phyloP scores from a whole-genome alignment of 495 filamentous ascomycete genomes.

The Massariosphaeria phaeospora region DNA sequence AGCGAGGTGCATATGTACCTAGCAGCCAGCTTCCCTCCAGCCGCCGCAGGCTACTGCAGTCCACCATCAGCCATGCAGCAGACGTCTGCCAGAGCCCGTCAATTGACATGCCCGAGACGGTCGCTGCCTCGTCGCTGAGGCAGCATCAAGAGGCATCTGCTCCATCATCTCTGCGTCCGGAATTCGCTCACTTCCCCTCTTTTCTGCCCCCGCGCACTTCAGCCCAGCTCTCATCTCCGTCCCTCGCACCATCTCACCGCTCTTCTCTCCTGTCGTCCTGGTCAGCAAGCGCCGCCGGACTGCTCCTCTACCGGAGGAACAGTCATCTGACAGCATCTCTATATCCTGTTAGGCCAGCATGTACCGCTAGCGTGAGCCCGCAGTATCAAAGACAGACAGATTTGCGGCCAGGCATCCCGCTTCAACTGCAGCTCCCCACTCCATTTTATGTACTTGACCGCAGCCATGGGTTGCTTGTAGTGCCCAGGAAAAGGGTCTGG shows the following conservation, averaged over 20 bases:
- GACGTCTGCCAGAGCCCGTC: too few species aligned
- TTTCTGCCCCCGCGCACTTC: neutral
- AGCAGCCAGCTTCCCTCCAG: too few species aligned
- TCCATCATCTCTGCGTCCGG: too few species aligned
- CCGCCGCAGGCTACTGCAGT: too few species aligned
- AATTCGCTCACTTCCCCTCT: too few species aligned
- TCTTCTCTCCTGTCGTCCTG: neutral
- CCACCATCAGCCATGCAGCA: too few species aligned
- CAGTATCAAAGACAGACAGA: neutral
- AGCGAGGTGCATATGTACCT: too few species aligned
- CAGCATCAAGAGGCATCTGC: too few species aligned
- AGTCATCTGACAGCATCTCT: slow-evolving; percentile 10
- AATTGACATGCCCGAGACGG: too few species aligned
- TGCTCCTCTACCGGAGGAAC: neutral
- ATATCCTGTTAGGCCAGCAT: too few species aligned
- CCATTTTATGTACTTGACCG: neutral
- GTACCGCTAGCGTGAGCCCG: neutral
- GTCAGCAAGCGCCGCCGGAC: neutral
- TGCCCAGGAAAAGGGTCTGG: slow-evolving; percentile 1
- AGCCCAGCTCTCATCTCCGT: neutral
- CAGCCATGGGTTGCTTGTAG: slow-evolving; percentile 15
- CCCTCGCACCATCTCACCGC: slow-evolving; percentile 5
- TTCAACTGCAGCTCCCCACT: neutral
- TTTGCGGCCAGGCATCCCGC: neutral
- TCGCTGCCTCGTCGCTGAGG: too few species aligned